Evolutionary conservation across 257 asterid species (phyloP), one percentile per base, ranked within the genome.

Genomic region (Pogostemon cablin): DNA sequence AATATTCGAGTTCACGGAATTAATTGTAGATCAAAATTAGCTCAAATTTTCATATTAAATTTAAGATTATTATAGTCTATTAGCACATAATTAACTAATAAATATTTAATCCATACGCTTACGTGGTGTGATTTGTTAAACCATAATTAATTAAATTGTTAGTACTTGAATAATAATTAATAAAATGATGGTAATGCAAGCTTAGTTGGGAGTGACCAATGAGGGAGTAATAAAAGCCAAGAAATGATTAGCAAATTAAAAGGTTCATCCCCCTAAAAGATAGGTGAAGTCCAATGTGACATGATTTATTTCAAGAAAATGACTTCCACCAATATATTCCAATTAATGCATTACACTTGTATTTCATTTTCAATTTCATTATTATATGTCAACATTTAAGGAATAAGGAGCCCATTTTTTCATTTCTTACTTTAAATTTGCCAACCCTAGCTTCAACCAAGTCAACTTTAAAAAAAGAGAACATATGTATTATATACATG

Each of bases 311-410:
- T 17, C 39, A 68, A 61, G 71, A 62, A 68, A 78, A 67, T 62
- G 75, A 72, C 78, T 58, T 72, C 67, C 71, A 35, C 58, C 65
- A 44, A 59, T 46, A 20, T 46, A 73, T 53, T 72, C 68, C 68
- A 72, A 69, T 34, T 37, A 44, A 47, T 64, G 58, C 37, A 65
- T 20, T 20, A 68, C 68, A 43, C 68, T 54, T 52, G 46, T 60
- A 43, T 49, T 59, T 60, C 15, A 47, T 67, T 35, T 48, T 58
- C 32, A 49, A 55, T 40, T 3, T 3, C 52, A 65, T 55, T 39
- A 62, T 20, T 25, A 61, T 2, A 2, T 48, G 44, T 49, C 52
- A 65, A 49, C 57, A 65, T 15, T 65, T 15, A 15, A 15, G 17
- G 17, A 15, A 15, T 55, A 17, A 57, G 59, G 44, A 42, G 7